phyloP scores from a whole-genome alignment of 805 yeast genomes.

The Torulaspora quercuum region DNA sequence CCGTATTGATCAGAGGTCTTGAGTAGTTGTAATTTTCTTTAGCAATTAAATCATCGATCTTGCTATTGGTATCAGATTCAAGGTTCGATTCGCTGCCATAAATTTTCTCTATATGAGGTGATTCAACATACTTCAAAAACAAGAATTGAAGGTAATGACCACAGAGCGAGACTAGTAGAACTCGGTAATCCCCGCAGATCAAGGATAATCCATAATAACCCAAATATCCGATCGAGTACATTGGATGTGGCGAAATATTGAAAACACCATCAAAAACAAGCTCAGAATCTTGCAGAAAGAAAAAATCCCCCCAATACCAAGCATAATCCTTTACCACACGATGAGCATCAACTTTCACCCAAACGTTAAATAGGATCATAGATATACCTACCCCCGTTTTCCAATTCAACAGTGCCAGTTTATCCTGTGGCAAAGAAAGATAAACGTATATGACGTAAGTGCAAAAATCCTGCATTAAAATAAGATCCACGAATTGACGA shows the following conservation, averaged over 20 bases:
- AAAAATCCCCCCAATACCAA: conserved; percentile 95
- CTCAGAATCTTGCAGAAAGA: conserved; percentile 67
- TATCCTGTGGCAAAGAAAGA: conserved; percentile 43
- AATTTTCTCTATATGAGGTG: conserved; percentile 81
- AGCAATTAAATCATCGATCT: conserved; percentile 37
- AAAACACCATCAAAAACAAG: conserved; percentile 85
- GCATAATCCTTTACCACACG: conserved; percentile 86
- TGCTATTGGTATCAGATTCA: conserved; percentile 34
- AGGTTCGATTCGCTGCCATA: conserved; percentile 48
- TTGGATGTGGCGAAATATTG: conserved; percentile 88
- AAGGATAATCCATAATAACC: conserved; percentile 84
- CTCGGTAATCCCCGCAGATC: conserved; percentile 68
- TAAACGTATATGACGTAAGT: conserved; percentile 64
- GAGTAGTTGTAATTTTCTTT: conserved; percentile 44
- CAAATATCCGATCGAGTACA: conserved; percentile 85
- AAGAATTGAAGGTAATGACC: conserved; percentile 79
- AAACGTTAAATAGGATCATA: conserved; percentile 66
- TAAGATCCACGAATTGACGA: conserved; percentile 74
- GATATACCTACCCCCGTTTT: conserved; percentile 57
- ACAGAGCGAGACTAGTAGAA: conserved; percentile 61
- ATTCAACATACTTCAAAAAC: conserved; percentile 70
- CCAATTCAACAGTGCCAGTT: conserved; percentile 44
- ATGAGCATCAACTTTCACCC: conserved; percentile 87
- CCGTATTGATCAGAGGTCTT: conserved; percentile 53
- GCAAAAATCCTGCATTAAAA: conserved; percentile 80